Percentiles rank a stretch among this genome's conserved stretches.
These are phyloP conservation scores for Saitozyma podzolica DNA, from an alignment of 768 basidiomycete species.

Conservation along the genomic window DNA sequence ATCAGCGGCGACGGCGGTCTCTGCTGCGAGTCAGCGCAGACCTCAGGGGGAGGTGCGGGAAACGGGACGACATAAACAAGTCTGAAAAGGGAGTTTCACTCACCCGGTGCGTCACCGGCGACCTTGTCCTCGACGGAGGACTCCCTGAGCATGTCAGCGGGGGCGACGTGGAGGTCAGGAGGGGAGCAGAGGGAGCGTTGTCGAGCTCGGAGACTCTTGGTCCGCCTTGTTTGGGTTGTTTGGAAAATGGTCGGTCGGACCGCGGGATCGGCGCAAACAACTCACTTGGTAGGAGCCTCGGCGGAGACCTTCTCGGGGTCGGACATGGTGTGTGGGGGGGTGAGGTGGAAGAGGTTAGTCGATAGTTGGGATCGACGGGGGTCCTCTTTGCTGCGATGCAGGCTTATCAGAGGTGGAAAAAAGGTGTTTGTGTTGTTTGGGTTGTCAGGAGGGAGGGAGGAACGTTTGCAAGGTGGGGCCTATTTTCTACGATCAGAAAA, in stretches of 20 bases:
- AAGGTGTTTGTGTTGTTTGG: slow-evolving; percentile 2
- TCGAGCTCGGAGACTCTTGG: not conserved
- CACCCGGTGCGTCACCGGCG: slow-evolving; percentile 28
- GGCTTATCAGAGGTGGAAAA: not conserved
- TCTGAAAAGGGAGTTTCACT: slow-evolving; percentile 12
- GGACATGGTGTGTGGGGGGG: slow-evolving; percentile 22
- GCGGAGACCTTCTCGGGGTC: slow-evolving; percentile 40
- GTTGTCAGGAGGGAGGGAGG: too few relatives aligned
- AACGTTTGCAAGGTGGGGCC: too few relatives aligned
- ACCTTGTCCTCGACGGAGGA: slow-evolving; percentile 30
- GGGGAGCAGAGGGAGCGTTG: not conserved
- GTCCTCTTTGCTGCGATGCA: not conserved
- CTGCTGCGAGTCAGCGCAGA: not conserved
- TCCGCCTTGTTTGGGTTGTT: not conserved
- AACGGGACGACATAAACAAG: not conserved
- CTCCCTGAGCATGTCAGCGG: slow-evolving; percentile 24
- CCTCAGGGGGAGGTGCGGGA: not conserved
- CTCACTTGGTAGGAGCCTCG: slow-evolving; percentile 47
- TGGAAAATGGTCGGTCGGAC: not conserved
- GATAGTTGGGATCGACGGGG: slow-evolving; percentile 3
- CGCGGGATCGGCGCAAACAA: not conserved
- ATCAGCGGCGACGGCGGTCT: not conserved
- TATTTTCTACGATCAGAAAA: not conserved
- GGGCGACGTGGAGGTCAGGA: not conserved
- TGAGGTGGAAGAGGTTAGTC: not conserved